Conservation (phyloP, 768 basidiomycete genomes). For the Pleurotus cornucopiae region DNA sequence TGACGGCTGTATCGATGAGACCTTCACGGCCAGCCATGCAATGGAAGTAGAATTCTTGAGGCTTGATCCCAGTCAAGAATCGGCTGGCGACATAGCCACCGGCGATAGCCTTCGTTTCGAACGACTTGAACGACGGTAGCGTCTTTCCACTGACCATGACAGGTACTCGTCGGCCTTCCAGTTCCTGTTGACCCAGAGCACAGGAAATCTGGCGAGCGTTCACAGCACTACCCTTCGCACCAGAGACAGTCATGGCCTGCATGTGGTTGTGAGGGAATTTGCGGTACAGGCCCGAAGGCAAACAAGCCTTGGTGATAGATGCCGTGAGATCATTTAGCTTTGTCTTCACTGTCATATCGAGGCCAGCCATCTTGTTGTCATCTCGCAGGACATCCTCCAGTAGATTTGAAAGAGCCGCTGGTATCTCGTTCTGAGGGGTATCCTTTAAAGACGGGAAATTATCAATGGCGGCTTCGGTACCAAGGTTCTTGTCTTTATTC, state of each 20-base stretch:
- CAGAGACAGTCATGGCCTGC: slow-evolving; percentile 98
- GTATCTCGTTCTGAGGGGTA: slow-evolving; percentile 48
- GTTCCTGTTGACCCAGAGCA: slow-evolving; percentile 92
- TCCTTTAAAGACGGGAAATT: slow-evolving; percentile 75
- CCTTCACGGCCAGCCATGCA: slow-evolving; percentile 99
- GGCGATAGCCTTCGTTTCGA: slow-evolving; percentile 97
- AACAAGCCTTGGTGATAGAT: slow-evolving; percentile 81
- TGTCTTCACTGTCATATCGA: slow-evolving; percentile 89
- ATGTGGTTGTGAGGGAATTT: slow-evolving; percentile 98
- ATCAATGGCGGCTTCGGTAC: slow-evolving; percentile 85
- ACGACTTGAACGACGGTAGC: slow-evolving; percentile 91
- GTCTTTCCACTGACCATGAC: slow-evolving; percentile 99
- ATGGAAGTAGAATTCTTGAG: slow-evolving; percentile 99
- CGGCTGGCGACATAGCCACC: slow-evolving; percentile 98
- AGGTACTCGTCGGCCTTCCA: slow-evolving; percentile 97
- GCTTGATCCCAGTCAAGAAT: slow-evolving; percentile 96
- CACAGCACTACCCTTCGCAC: slow-evolving; percentile 96
- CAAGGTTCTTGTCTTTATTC: slow-evolving; percentile 61
- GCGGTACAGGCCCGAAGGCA: slow-evolving; percentile 84
- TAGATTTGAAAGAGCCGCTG: slow-evolving; percentile 54
- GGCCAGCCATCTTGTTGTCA: slow-evolving; percentile 94
- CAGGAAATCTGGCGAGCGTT: slow-evolving; percentile 99
- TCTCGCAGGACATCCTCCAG: slow-evolving; percentile 92
- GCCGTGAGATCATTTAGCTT: slow-evolving; percentile 84
- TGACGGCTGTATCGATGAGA: slow-evolving; percentile 98